Percentiles rank a stretch among this genome's conserved stretches.
Conservation (phyloP, 495 filamentous ascomycete species). For the Jackrogersella multiformis region DNA sequence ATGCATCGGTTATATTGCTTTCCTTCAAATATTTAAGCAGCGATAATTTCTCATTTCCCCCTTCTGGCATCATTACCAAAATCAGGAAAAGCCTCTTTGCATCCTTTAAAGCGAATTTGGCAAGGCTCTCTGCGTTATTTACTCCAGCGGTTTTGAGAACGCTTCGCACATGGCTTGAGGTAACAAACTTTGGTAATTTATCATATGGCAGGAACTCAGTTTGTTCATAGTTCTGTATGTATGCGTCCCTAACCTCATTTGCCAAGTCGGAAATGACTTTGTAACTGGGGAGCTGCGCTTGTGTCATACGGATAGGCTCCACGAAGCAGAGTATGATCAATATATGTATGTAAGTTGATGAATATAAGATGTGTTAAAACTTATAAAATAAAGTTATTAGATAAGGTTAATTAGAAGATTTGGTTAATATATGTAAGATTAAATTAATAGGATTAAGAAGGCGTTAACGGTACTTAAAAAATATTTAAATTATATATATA, state of each 20-base stretch:
- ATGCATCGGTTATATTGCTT: background rate
- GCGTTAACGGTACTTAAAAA: no score
- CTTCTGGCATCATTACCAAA: background rate
- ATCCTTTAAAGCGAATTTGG: background rate
- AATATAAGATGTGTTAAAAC: no score
- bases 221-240: background rate
- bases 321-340: no score
- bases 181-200: background rate
- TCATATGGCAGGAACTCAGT: background rate
- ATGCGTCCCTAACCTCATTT: background rate
- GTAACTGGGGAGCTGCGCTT: background rate
- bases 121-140: background rate
- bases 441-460: no score
- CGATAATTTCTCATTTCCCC: background rate
- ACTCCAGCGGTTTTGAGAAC: background rate
- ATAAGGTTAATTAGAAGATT: no score
- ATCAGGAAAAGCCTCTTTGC: background rate
- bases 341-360: no score
- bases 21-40: background rate
- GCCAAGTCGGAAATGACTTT: background rate
- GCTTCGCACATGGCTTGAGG: background rate
- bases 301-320: no score
- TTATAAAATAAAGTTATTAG: no score
- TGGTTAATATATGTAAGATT: no score
- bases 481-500: no score